phyloP scores from a whole-genome alignment of 768 basidiomycete species.

The Cystobasidium onofrii region DNA sequence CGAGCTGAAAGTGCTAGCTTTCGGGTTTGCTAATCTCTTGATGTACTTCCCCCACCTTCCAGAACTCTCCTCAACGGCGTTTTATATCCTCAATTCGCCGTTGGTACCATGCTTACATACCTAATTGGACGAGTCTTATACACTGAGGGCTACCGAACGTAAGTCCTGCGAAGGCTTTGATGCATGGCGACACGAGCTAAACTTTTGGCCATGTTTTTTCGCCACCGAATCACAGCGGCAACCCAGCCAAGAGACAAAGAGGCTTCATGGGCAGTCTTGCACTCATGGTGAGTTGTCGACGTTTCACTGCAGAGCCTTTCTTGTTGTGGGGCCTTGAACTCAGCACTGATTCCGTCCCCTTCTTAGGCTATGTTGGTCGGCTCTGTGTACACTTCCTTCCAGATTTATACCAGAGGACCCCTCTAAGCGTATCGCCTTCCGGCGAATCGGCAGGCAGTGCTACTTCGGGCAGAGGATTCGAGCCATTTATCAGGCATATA shows the following conservation, averaged over 20 bases:
- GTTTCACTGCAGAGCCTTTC: background rate
- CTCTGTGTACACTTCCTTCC: background rate
- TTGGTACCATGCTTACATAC: background rate
- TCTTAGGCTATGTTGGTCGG: background rate
- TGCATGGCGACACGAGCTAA: no score
- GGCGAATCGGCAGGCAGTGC: no score
- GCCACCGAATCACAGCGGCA: background rate
- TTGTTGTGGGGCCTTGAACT: background rate
- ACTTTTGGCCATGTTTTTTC: background rate
- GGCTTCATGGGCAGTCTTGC: slow-evolving; percentile 7
- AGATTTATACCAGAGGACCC: background rate
- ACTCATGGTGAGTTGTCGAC: background rate
- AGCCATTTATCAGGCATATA: no score
- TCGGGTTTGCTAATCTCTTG: no score
- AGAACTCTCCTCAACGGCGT: slow-evolving; percentile 10
- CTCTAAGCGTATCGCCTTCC: background rate
- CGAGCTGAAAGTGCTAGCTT: background rate
- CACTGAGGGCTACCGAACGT: slow-evolving; percentile 7
- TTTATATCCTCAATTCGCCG: slow-evolving; percentile 14
- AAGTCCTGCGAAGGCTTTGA: no score
- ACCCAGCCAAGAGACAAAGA: background rate
- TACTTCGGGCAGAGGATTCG: background rate
- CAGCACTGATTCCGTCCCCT: background rate
- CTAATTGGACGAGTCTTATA: slow-evolving; percentile 11
- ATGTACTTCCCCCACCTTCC: background rate